phyloP scores from a whole-genome alignment of 2,329 filamentous ascomycete genomes.

The Sporothrix euskadiensis region DNA sequence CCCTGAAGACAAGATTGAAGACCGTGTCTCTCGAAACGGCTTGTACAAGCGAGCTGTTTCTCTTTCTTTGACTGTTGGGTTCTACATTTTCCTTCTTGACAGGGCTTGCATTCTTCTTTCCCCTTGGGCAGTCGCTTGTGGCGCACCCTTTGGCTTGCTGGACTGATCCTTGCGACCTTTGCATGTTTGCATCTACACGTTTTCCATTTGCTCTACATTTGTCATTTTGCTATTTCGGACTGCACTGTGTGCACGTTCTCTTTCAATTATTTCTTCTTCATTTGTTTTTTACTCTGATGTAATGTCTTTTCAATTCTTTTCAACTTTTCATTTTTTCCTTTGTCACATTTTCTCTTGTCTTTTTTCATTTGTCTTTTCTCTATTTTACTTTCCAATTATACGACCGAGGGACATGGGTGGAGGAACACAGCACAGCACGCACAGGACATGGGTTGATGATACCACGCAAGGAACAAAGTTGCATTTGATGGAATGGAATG shows the following conservation, averaged over 20 bases:
- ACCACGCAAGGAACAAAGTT: background rate
- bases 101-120: no score
- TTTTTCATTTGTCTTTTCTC: background rate
- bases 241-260: no score
- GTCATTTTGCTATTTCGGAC: background rate
- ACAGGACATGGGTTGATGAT: background rate
- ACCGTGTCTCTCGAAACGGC: no score
- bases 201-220: background rate
- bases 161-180: no score
- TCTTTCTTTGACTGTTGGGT: no score
- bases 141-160: no score
- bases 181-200: background rate
- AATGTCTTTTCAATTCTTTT: background rate
- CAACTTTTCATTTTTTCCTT: background rate
- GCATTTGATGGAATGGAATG: background rate
- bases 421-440: background rate
- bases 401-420: background rate
- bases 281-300: no score
- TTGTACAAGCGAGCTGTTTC: no score
- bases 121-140: no score
- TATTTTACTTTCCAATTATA: background rate
- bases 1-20: no score
- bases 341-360: background rate
- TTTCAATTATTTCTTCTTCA: no score
- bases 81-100: no score